Evolutionary conservation across 2,329 filamentous ascomycete species (phyloP).

Genomic region (Aureobasidium namibiae): DNA sequence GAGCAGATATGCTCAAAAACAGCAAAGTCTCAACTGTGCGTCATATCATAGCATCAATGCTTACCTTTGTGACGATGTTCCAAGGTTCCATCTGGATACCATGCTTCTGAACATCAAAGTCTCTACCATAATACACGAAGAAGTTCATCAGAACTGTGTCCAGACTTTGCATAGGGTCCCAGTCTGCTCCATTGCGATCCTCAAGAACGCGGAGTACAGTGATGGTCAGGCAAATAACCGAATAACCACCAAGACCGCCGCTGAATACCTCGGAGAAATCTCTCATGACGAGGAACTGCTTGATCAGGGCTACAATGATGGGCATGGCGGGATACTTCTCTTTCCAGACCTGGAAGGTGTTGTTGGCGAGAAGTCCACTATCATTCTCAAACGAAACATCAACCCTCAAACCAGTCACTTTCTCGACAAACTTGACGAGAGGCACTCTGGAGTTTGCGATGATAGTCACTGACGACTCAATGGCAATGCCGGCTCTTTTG

Average conservation of each 20-base stretch:
- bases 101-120: slow-evolving; percentile 60
- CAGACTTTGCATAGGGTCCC: slow-evolving; percentile 10
- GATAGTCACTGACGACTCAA: slow-evolving; percentile 52
- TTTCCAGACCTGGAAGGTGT: slow-evolving; percentile 77
- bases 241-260: slow-evolving; percentile 88
- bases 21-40: neutral
- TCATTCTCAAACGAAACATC: slow-evolving; percentile 94
- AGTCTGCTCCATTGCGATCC: slow-evolving; percentile 34
- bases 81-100: slow-evolving; percentile 73
- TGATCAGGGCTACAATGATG: slow-evolving; percentile 75
- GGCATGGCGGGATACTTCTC: slow-evolving; percentile 74
- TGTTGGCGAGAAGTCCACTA: slow-evolving; percentile 69
- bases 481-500: slow-evolving; percentile 47
- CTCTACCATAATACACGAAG: slow-evolving; percentile 78
- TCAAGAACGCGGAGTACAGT: slow-evolving; percentile 79
- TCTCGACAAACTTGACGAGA: slow-evolving; percentile 83
- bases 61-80: slow-evolving; percentile 67
- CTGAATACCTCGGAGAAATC: slow-evolving; percentile 85
- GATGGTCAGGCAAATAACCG: slow-evolving; percentile 86
- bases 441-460: slow-evolving; percentile 77
- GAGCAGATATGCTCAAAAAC: neutral
- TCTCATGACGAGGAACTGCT: slow-evolving; percentile 85
- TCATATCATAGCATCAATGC: slow-evolving; percentile 19
- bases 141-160: slow-evolving; percentile 65
- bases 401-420: slow-evolving; percentile 67